Evolutionary conservation across 148 eudicot species (phyloP), one percentile per base, ranked within the genome.

Genomic region (Fagopyrum tataricum): DNA sequence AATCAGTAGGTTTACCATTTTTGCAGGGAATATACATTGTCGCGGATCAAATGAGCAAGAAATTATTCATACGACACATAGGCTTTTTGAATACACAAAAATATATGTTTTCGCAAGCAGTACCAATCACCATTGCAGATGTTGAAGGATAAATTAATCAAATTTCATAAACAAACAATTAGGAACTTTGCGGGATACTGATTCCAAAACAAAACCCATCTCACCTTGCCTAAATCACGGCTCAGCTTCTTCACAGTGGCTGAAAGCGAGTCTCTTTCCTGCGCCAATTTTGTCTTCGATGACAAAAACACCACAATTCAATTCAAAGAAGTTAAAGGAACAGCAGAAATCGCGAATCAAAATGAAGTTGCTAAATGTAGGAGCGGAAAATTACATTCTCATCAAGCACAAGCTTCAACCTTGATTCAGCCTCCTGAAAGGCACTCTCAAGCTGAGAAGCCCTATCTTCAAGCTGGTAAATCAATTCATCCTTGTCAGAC

Each of bases 261-360:
- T 1, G 90, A 83, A 80, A 91, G 77, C 42, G 96, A 87, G 81
- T 95, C 98, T 72, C 96, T 83, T 86, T 95, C 98, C 84, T 83
- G 84, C 52, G 69, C 73, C 64, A 95, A 81, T 76, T 88, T 91
- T 88, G 81, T 67, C 98, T 94, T 73, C 9, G 20, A 15, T 37
- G 5, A 39, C 31, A 37, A 64, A 39, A 14, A 37, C 68, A 62
- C 4, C 37, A 61, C 67, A 61, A 24, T 37, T 15, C 42, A 39
- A 64, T 13, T 46, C 49, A 46, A 46, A 46, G 13, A 46, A 46
- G 12, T 13, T 2, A 46, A 46, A 46, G 12, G 37, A 31, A 15
- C 69, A 64, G 69, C 2, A 64, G 26, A 64, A 64, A 15, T 64
- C 39, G 37, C 23, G 64, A 58, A 58, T 58, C 10, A 14, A 64